phyloP scores from a whole-genome alignment of 2,329 filamentous ascomycete genomes.

The Fusarium domesticum region DNA sequence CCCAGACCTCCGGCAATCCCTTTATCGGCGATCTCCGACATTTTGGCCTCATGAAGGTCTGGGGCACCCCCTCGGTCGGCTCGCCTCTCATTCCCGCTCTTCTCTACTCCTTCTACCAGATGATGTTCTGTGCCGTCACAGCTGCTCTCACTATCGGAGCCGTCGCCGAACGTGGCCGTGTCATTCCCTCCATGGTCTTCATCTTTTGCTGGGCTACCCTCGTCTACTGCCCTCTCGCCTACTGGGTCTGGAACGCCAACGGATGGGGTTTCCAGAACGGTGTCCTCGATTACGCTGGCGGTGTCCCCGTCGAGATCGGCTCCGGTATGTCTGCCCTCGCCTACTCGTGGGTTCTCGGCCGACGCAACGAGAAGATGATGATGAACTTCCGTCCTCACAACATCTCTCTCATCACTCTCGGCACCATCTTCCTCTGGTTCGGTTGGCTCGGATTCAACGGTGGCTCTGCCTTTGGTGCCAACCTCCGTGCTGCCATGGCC shows the following conservation, averaged over 20 bases:
- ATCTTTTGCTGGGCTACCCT: slow-evolving; percentile 94
- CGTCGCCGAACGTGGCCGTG: slow-evolving; percentile 88
- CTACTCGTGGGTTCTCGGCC: slow-evolving; percentile 93
- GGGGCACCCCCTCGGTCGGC: slow-evolving; percentile 81
- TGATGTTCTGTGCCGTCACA: slow-evolving; percentile 96
- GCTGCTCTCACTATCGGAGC: slow-evolving; percentile 88
- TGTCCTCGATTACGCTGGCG: slow-evolving; percentile 93
- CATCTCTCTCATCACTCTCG: slow-evolving; percentile 93
- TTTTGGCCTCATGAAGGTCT: slow-evolving; percentile 82
- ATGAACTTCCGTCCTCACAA: slow-evolving; percentile 99
- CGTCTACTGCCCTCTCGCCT: slow-evolving; percentile 94
- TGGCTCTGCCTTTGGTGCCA: slow-evolving; percentile 89
- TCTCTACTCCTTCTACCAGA: slow-evolving; percentile 94
- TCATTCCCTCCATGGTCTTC: slow-evolving; percentile 93
- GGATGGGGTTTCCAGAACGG: slow-evolving; percentile 91
- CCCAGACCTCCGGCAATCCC: slow-evolving; percentile 72
- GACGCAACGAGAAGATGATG: slow-evolving; percentile 99
- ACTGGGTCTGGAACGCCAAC: slow-evolving; percentile 94
- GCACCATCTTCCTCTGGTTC: slow-evolving; percentile 95
- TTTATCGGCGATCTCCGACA: slow-evolving; percentile 90
- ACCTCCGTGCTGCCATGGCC: slow-evolving; percentile 90
- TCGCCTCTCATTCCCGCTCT: slow-evolving; percentile 85
- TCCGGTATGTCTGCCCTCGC: slow-evolving; percentile 91
- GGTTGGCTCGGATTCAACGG: slow-evolving; percentile 99
- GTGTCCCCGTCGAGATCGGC: slow-evolving; percentile 94